phyloP scores from a whole-genome alignment of 495 filamentous ascomycete genomes.

The Bacidia rubella region DNA sequence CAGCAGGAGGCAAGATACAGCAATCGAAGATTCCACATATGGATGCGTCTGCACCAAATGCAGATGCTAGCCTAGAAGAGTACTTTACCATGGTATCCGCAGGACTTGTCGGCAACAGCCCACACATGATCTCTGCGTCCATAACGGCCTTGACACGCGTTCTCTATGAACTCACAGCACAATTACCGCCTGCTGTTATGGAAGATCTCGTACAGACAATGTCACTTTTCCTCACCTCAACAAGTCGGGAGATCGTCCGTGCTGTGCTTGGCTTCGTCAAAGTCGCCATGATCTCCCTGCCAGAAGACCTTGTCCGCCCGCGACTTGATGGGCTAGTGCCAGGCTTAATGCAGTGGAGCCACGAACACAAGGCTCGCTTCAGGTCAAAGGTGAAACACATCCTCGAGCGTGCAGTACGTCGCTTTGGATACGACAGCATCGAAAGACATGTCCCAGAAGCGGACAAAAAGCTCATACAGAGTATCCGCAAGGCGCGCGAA shows the following conservation, averaged over 20 bases:
- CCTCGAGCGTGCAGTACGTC: slow-evolving; percentile 77
- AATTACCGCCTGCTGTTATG: slow-evolving; percentile 45
- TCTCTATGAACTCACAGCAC: slow-evolving; percentile 68
- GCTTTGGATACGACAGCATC: slow-evolving; percentile 70
- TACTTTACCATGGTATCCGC: slow-evolving; percentile 98
- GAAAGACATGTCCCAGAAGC: slow-evolving; percentile 66
- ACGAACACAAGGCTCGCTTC: slow-evolving; percentile 94
- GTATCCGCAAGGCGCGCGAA: slow-evolving; percentile 89
- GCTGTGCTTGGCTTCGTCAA: slow-evolving; percentile 91
- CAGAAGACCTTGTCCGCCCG: slow-evolving; percentile 57
- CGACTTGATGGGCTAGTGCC: slow-evolving; percentile 63
- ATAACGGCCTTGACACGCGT: slow-evolving; percentile 86
- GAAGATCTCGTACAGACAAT: slow-evolving; percentile 78
- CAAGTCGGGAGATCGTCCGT: slow-evolving; percentile 90
- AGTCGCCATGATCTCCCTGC: slow-evolving; percentile 77
- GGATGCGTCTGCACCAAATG: slow-evolving; percentile 57
- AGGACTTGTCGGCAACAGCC: slow-evolving; percentile 76
- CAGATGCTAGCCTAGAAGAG: slow-evolving; percentile 70
- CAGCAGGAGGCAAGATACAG: slow-evolving; percentile 56
- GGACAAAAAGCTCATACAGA: slow-evolving; percentile 78
- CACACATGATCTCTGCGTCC: slow-evolving; percentile 89
- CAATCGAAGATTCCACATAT: slow-evolving; percentile 78
- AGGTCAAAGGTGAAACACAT: slow-evolving; percentile 96
- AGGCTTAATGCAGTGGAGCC: slow-evolving; percentile 87
- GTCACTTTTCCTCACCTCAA: slow-evolving; percentile 84